A percentile compares a stretch with the other conserved stretches of the same genome.
Conservation (phyloP, 768 basidiomycete genomes). For the Pleurotus sapidus region DNA sequence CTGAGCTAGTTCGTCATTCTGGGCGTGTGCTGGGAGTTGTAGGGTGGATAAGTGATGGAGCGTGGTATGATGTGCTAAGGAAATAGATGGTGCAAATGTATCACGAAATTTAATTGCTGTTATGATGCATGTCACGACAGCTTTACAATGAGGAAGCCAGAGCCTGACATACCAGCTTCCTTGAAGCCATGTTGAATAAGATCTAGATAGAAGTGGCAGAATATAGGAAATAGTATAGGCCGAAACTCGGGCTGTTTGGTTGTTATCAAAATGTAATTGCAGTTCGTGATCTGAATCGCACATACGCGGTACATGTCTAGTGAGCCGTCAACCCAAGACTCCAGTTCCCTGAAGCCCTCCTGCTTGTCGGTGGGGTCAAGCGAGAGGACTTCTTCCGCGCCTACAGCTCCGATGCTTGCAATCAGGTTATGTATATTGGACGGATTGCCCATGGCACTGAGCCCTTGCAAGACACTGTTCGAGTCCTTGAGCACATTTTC, state of each 20-base stretch:
- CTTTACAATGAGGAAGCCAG: background rate
- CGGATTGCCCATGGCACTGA: conserved; percentile 67
- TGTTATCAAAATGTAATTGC: conserved; percentile 20
- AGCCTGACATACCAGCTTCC: conserved; percentile 68
- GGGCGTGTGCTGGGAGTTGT: conserved; percentile 79
- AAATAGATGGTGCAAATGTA: conserved; percentile 66
- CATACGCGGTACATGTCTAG: conserved; percentile 85
- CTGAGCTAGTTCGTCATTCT: conserved; percentile 78
- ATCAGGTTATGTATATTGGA: conserved; percentile 74
- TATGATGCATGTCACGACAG: conserved; percentile 13
- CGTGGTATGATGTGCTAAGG: conserved; percentile 60
- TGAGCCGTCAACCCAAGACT: conserved; percentile 88
- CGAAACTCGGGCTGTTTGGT: conserved; percentile 80
- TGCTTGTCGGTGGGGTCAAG: conserved; percentile 83
- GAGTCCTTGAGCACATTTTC: conserved; percentile 73
- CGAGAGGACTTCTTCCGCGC: conserved; percentile 79
- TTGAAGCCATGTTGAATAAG: conserved; percentile 88
- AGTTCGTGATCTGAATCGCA: too few relatives aligned
- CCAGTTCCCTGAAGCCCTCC: conserved; percentile 81
- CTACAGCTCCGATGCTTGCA: conserved; percentile 73
- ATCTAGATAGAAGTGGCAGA: conserved; percentile 96
- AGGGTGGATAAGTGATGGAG: conserved; percentile 80
- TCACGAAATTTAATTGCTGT: conserved; percentile 75
- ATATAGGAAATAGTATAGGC: conserved; percentile 92
- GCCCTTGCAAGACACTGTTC: conserved; percentile 61